Conservation (phyloP, 2,329 filamentous ascomycete species). For the Fusarium sp. region DNA sequence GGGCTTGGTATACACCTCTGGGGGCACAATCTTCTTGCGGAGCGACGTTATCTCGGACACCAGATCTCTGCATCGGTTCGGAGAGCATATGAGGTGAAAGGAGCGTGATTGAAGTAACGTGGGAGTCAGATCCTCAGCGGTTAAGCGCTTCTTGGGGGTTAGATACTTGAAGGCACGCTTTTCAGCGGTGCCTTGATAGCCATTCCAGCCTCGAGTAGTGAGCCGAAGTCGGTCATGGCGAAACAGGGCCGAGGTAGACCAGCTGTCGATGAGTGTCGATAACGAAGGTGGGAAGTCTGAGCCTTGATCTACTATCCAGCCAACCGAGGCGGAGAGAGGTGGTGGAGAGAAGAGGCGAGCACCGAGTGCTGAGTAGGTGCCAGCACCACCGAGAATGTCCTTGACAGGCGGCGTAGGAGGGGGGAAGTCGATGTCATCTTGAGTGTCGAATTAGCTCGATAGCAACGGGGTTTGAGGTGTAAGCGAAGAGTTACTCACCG, state of each 20-base stretch:
- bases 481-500: conserved; percentile 55
- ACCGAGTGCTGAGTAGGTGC: conserved; percentile 85
- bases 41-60: conserved; percentile 74
- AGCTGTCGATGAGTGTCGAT: conserved; percentile 70
- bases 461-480: background rate
- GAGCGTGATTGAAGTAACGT: conserved; percentile 74
- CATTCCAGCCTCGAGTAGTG: conserved; percentile 93
- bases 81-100: conserved; percentile 89
- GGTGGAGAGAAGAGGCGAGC: conserved; percentile 85
- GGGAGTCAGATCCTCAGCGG: conserved; percentile 73
- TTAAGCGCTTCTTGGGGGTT: conserved; percentile 85
- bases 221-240: conserved; percentile 71
- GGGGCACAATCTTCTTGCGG: conserved; percentile 53
- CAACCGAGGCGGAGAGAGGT: conserved; percentile 71
- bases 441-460: conserved; percentile 18
- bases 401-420: conserved; percentile 73
- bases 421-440: conserved; percentile 91
- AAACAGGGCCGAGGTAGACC: conserved; percentile 78
- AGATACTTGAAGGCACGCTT: conserved; percentile 83
- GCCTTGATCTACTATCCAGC: conserved; percentile 92
- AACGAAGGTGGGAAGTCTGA: conserved; percentile 82
- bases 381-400: conserved; percentile 87
- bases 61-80: conserved; percentile 78
- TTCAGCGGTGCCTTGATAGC: conserved; percentile 76
- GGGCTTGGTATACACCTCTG: conserved; percentile 61